Evolutionary conservation across 164 flowering plant genomes (phyloP).

Genomic region (grape (Vitis vinifera)): ASM3070453v1 NC_081812.1:19919001-19919500

Average conservation of each 20-base stretch:
- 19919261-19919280: conserved; percentile 1
- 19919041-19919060: neutral
- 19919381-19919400: conserved; percentile 32
- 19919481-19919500: conserved; percentile 45
- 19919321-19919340: conserved; percentile 8
- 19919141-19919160: conserved; percentile 12
- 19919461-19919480: conserved; percentile 63
- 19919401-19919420: conserved; percentile 65
- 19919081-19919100: neutral
- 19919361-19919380: conserved; percentile 38
- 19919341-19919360: neutral
- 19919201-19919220: neutral
- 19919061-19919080: neutral
- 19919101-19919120: too few species aligned
- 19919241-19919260: neutral
- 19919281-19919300: neutral
- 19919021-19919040: too few species aligned
- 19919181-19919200: conserved; percentile 8
- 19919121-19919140: too few species aligned
- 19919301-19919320: conserved; percentile 7
- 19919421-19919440: conserved; percentile 69
- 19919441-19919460: conserved; percentile 73
- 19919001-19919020: too few species aligned
- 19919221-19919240: neutral
- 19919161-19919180: conserved; percentile 22